Evolutionary conservation across 2,329 filamentous ascomycete species (phyloP).

Genomic region (Fusarium incarnatum): DNA sequence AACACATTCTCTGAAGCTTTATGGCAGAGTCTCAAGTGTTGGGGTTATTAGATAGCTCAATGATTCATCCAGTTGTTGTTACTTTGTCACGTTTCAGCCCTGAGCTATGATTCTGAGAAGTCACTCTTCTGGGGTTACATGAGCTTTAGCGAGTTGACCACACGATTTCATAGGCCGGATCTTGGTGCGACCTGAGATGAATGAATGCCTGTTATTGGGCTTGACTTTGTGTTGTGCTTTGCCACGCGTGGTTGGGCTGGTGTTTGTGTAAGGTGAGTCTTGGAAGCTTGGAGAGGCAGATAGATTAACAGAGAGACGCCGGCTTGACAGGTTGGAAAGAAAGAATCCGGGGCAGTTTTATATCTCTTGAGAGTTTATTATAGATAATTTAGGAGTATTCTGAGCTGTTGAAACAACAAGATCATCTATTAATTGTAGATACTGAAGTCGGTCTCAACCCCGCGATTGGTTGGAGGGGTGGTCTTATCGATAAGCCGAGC

Average conservation of each 20-base stretch:
- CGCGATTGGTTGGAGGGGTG: conserved; percentile 31
- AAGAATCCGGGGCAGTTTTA: accelerated
- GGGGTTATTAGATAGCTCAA: conserved; percentile 17
- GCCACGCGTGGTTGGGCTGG: not conserved
- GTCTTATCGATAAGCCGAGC: conserved; percentile 25
- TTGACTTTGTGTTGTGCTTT: conserved; percentile 1
- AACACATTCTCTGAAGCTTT: not conserved
- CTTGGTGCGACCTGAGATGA: conserved; percentile 3
- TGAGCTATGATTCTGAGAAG: not conserved
- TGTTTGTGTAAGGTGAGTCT: not conserved
- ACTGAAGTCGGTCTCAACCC: conserved; percentile 16
- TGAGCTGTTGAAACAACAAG: not conserved
- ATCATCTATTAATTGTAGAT: not conserved
- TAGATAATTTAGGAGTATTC: not conserved
- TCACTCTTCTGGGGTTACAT: conserved; percentile 14
- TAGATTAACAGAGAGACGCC: not conserved
- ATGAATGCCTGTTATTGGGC: not conserved
- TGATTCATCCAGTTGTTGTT: not conserved
- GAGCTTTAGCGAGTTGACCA: conserved; percentile 13
- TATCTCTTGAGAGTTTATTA: accelerated
- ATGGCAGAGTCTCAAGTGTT: not conserved
- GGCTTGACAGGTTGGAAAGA: not conserved
- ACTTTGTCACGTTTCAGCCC: conserved; percentile 5
- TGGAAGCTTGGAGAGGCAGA: not conserved
- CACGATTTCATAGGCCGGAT: conserved; percentile 15